Percentiles rank a stretch among this genome's conserved stretches.
phyloP scores from a whole-genome alignment of 2,329 filamentous ascomycete genomes.

The Fusarium pseudocircinatum region DNA sequence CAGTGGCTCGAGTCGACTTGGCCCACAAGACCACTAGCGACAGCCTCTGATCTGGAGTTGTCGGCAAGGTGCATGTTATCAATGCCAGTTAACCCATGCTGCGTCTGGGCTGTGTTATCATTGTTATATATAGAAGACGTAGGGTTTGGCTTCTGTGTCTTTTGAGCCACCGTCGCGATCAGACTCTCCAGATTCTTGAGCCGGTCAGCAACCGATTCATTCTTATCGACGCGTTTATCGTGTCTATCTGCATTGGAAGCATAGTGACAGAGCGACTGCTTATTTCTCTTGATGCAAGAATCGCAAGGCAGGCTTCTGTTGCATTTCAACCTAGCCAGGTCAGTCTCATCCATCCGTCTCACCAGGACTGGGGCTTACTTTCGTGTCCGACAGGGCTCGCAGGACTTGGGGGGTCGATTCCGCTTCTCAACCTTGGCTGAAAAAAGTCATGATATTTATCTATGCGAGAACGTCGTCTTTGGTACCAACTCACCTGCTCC shows the following conservation, averaged over 20 bases:
- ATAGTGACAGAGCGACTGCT: slow-evolving; percentile 41
- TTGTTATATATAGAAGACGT: rapidly evolving
- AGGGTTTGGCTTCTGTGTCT: background rate
- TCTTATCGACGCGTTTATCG: background rate
- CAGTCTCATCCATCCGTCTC: background rate
- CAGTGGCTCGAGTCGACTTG: slow-evolving; percentile 49
- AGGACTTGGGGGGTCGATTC: slow-evolving; percentile 48
- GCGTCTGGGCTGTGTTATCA: rapidly evolving
- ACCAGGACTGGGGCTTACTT: slow-evolving; percentile 36
- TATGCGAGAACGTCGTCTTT: too few species aligned
- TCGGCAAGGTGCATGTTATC: rapidly evolving
- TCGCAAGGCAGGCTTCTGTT: slow-evolving; percentile 47
- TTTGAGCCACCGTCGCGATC: slow-evolving; percentile 29
- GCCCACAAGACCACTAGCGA: rapidly evolving
- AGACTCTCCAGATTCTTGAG: slow-evolving; percentile 46
- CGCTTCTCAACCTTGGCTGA: slow-evolving; percentile 45
- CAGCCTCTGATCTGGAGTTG: rapidly evolving
- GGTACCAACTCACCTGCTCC: background rate
- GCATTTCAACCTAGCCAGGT: slow-evolving; percentile 44
- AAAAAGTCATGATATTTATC: too few species aligned
- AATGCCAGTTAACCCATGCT: rapidly evolving
- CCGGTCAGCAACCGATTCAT: slow-evolving; percentile 30
- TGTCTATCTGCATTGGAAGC: slow-evolving; percentile 44
- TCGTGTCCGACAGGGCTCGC: slow-evolving; percentile 47
- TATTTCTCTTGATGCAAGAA: slow-evolving; percentile 42